phyloP scores from a whole-genome alignment of 1,139 yeast genomes.

The Taiozyma sp. region DNA sequence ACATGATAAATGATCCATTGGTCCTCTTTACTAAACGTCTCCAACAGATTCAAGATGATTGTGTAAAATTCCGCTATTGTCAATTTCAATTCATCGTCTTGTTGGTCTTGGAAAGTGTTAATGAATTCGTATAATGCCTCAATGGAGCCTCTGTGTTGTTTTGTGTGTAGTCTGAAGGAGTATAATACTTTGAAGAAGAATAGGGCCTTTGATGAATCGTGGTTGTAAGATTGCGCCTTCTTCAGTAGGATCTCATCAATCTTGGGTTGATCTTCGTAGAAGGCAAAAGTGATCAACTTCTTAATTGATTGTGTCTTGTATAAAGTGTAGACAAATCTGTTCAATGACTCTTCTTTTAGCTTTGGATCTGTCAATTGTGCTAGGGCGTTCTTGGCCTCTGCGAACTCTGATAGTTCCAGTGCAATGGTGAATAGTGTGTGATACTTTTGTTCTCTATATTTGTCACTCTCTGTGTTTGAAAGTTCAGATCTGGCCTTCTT shows the following conservation, averaged over 20 bases:
- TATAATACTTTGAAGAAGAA: conserved; percentile 50
- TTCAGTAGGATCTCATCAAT: conserved; percentile 38
- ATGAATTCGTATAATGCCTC: conserved; percentile 56
- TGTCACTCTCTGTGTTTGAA: conserved; percentile 13
- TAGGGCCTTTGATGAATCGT: conserved; percentile 30
- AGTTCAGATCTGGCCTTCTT: conserved; percentile 24
- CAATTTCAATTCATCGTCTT: conserved; percentile 5
- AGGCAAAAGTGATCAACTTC: conserved; percentile 18
- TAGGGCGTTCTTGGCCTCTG: conserved; percentile 20
- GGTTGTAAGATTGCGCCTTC: conserved; percentile 30
- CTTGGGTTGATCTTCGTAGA: conserved; percentile 18
- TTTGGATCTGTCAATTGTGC: conserved; percentile 11
- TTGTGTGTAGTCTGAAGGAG: conserved; percentile 45
- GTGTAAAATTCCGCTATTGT: conserved; percentile 30
- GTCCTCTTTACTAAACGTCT: conserved; percentile 45
- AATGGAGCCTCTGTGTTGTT: conserved; percentile 50
- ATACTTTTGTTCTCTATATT: conserved; percentile 19
- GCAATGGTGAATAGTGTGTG: conserved; percentile 22
- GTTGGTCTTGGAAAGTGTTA: conserved; percentile 30
- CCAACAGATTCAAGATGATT: conserved; percentile 45
- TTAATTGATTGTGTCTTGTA: conserved; percentile 22
- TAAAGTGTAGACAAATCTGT: conserved; percentile 19
- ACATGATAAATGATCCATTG: conserved; percentile 47
- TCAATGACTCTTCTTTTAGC: conserved; percentile 17
- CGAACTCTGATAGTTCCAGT: conserved; percentile 21